Percentiles rank a stretch among this genome's conserved stretches.
phyloP scores from a whole-genome alignment of 2,329 filamentous ascomycete genomes.

The Colletotrichum camelliae region DNA sequence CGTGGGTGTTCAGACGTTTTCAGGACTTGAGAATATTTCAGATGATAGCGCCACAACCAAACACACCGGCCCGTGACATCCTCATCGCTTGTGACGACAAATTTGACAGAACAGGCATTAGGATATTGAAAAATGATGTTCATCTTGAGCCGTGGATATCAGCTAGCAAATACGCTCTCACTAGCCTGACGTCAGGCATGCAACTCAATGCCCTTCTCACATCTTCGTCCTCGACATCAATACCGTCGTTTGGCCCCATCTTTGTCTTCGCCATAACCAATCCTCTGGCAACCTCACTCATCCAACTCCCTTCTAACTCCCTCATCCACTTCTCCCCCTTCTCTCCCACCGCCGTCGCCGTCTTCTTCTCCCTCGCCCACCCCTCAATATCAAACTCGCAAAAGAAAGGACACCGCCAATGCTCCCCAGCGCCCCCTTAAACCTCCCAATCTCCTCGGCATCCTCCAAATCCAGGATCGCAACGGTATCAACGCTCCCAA shows the following conservation, averaged over 20 bases:
- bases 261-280: slow-evolving; percentile 2
- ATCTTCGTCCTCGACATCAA: background rate
- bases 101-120: background rate
- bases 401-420: slow-evolving; percentile 10
- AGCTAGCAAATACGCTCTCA: background rate
- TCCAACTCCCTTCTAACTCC: background rate
- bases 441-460: background rate
- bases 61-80: too few relatives aligned
- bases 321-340: slow-evolving; percentile 8
- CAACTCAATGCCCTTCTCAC: background rate
- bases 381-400: slow-evolving; percentile 13
- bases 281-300: slow-evolving; percentile 9
- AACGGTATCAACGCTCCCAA: background rate
- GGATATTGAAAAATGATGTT: rapidly evolving
- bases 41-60: background rate
- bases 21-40: rapidly evolving
- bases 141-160: background rate
- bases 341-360: background rate
- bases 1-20: background rate
- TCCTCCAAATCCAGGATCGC: slow-evolving; percentile 3
- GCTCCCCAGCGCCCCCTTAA: background rate
- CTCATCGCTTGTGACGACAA: too few relatives aligned
- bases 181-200: slow-evolving; percentile 11
- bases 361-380: background rate
- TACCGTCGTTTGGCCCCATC: background rate